Evolutionary conservation across 257 asterid species (phyloP), one percentile per base, ranked within the genome.

Genomic region (Plantago elongata): DNA sequence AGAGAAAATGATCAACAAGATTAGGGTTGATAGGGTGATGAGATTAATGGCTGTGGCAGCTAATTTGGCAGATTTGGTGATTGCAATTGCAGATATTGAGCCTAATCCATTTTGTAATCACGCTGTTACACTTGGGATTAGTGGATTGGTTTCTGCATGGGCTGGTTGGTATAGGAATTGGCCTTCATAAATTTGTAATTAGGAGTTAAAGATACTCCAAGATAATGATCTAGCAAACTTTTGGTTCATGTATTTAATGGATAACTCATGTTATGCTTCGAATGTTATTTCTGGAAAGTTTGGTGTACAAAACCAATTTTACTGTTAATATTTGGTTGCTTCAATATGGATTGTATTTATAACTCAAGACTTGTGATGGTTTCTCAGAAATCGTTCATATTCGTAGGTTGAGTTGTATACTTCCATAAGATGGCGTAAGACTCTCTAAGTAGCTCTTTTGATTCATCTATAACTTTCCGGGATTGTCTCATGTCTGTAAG

Each of bases 91-190:
- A 12, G 97, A 92, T 52, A 83, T 92, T 45, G 95, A 92, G 65
- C 99, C 97, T 3, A 92, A 92, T 66, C 99, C 96, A 2, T 89
- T 92, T 38, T 92, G 97, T 52, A 70, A 73, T 76, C 97, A 92
- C 61, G 78, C 87, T 13, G 80, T 92, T 38, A 89, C 96, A 13
- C 78, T 89, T 1, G 97, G 97, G 18, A 84, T 89, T 47, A 86
- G 99, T 62, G 99, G 99, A 0, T 64, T 92, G 78, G 94, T 92
- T 51, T 92, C 99, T 40, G 96, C 99, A 38, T 89, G 99, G 99
- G 96, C 99, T 68, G 99, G 99, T 27, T 92, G 97, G 99, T 92
- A 92, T 40, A 74, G 99, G 57, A 92, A 92, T 54, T 92, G 99
- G 99, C 99, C 99, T 0, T 77, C 84, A 0, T 82, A 30, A 77